Evolutionary conservation across 2,329 filamentous ascomycete genomes (phyloP).

Genomic region (Chaetomiaceae sp.): DNA sequence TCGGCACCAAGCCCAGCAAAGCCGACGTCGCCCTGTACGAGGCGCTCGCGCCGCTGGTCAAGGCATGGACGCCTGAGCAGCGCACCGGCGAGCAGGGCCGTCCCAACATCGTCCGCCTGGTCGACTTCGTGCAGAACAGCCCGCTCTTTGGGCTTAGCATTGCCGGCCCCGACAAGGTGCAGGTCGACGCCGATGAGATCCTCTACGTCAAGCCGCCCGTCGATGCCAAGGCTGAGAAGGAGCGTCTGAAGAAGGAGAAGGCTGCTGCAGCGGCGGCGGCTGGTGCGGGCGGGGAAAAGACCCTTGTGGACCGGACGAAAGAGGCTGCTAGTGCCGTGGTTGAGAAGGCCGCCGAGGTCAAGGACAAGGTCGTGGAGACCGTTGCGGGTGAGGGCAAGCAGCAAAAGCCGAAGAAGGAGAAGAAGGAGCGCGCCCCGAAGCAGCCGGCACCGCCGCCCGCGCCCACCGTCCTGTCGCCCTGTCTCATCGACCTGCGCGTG

Average conservation of each 20-base stretch:
- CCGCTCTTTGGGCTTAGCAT: constrained; percentile 66
- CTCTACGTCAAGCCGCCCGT: constrained; percentile 83
- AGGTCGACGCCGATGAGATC: constrained; percentile 71
- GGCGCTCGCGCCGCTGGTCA: constrained; percentile 67
- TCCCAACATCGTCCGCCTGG: constrained; percentile 82
- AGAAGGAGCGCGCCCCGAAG: constrained; percentile 84
- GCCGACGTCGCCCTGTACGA: constrained; percentile 82
- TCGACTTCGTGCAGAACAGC: constrained; percentile 94
- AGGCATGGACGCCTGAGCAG: constrained; percentile 76
- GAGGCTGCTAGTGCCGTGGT: constrained; percentile 48
- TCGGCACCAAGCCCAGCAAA: constrained; percentile 82
- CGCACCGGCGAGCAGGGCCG: constrained; percentile 82
- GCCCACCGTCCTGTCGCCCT: constrained; percentile 73
- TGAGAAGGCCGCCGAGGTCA: constrained; percentile 41
- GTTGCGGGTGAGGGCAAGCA: constrained; percentile 33
- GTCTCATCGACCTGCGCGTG: constrained; percentile 88
- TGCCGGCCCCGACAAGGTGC: constrained; percentile 66
- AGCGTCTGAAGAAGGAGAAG: constrained; percentile 95
- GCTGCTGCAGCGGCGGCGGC: constrained; percentile 56
- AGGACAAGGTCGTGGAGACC: constrained; percentile 43
- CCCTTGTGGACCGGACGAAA: constrained; percentile 56
- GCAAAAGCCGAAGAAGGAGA: constrained; percentile 89
- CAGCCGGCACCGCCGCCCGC: constrained; percentile 62
- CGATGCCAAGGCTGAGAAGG: constrained; percentile 92
- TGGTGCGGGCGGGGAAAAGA: constrained; percentile 38